Evolutionary conservation across 2,329 filamentous ascomycete genomes (phyloP), one percentile per base, ranked within the genome.

Genomic region (Trichoderma arundinaceum): DNA sequence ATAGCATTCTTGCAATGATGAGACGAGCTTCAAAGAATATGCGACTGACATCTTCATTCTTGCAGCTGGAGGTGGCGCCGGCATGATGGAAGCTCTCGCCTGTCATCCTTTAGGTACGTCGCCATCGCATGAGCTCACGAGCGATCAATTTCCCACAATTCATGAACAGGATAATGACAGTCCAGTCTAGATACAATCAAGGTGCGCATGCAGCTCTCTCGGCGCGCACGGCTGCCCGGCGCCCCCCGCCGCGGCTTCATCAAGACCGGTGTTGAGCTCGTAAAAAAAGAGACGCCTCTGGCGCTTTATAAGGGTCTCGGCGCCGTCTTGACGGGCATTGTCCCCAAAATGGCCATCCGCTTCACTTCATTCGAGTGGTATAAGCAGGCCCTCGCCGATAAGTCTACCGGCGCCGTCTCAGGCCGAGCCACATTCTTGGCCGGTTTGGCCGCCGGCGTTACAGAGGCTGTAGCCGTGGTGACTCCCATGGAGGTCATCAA

Each of bases 401-500:
- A 86, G 70, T 75, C 87, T 65, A 88, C 88, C 2, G 91, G 92
- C 49, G 74, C 77, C 35, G 85, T 97, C 54, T 88, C 86, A 35
- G 90, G 91, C 54, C 84, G 85, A 71, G 86, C 86, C 28, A 97
- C 92, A 49, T 86, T 87, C 73, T 1, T 83, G 6, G 92, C 95
- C 72, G 95, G 95, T 75, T 89, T 99, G 52, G 87, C 91, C 28
- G 95, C 95, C 32, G 95, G 95, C 79, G 89, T 99, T 17, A 98
- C 95, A 19, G 95, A 99, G 85, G 95, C 95, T 70, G 94, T 99
- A 51, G 90, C 92, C 56, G 92, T 99, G 59, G 95, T 99, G 65
- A 97, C 94, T 35, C 95, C 95, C 6, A 99, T 99, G 95, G 95
- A 99, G 82, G 95, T 99, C 68, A 88, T 99, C 80, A 99, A 99